phyloP scores from a whole-genome alignment of 148 eudicot species.

The Polygonum maritimum region DNA sequence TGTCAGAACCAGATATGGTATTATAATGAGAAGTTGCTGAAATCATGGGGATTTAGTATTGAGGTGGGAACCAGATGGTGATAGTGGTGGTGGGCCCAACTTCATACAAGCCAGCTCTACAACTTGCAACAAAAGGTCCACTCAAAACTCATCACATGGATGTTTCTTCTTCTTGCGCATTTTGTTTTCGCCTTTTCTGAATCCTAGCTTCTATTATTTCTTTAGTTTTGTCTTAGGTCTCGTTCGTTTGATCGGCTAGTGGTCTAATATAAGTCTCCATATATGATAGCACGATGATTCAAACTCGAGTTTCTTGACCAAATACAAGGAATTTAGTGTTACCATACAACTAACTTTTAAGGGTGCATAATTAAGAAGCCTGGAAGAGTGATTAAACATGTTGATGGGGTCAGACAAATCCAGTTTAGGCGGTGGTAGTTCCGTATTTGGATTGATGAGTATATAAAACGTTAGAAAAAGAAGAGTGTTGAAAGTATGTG shows the following conservation, averaged over 20 bases:
- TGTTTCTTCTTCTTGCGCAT: slow-evolving; percentile 6
- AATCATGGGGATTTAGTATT: not conserved
- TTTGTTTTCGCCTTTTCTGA: not conserved
- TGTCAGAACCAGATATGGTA: not conserved
- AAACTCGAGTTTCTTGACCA: no score
- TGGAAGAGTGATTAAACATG: no score
- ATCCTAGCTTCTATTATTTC: no score
- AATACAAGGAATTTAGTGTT: no score
- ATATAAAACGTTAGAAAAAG: not conserved
- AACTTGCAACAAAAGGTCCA: not conserved
- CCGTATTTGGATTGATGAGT: not conserved
- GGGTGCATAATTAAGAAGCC: no score
- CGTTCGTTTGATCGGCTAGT: no score
- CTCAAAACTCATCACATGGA: not conserved
- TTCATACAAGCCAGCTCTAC: not conserved
- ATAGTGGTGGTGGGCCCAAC: not conserved
- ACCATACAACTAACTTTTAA: not conserved
- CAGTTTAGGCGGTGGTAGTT: no score
- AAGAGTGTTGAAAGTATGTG: not conserved
- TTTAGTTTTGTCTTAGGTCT: no score
- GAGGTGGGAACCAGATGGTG: not conserved
- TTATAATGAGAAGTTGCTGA: not conserved
- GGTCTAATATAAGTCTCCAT: no score
- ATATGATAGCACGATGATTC: no score
- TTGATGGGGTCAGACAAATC: no score